Evolutionary conservation across 2,329 filamentous ascomycete genomes (phyloP), one percentile per base, ranked within the genome.

Genomic region (Rhynchosporium secalis): DNA sequence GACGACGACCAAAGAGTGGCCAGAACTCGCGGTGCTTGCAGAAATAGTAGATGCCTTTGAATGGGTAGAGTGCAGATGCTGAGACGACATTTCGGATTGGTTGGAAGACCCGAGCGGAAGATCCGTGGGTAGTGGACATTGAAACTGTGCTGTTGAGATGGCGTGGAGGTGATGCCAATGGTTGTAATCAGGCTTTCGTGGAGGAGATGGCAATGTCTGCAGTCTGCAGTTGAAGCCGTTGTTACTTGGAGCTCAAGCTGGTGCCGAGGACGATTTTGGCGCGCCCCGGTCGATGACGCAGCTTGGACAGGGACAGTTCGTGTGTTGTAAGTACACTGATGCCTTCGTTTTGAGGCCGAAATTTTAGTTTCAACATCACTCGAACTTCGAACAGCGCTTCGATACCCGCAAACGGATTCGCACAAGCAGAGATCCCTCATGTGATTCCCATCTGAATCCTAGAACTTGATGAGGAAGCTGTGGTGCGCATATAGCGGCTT

Each of bases 31-130:
- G 87, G 73, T 93, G 90, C 38, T 83, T 81, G 56, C 85, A 68
- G 76, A 96, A 96, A 78, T 94, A 96, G 78, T 85, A 86, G 72
- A 97, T 87, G 66, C 95, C 94, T 76, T 88, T 79, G 57, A 87
- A 72, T 20, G 86, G 85, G 66, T 84, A 87, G 3, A 79, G 80
- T 2, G 65, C 70, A 3, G 72, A 72, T 1, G 71, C 64, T 41
- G 65, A 68, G 62, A 73, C 69, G 20, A 72, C 67, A 38, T 65
- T 65, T 33, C 64, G 64, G 20, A 72, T 69, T 13, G 69, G 69
- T 33, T 56, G 63, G 7, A 67, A 59, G 12, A 56, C 61, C 26
- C 45, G 46, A 2, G 58, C 49, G n/a, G 56, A 36, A 48, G 46
- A 48, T 26, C 56, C 36, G 1, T 46, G 55, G 28, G 51, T 12